Percentiles rank a stretch among this genome's conserved stretches.
phyloP scores from a whole-genome alignment of 129 eudicot genomes.

The sunflower (Helianthus annuus) region DNA sequence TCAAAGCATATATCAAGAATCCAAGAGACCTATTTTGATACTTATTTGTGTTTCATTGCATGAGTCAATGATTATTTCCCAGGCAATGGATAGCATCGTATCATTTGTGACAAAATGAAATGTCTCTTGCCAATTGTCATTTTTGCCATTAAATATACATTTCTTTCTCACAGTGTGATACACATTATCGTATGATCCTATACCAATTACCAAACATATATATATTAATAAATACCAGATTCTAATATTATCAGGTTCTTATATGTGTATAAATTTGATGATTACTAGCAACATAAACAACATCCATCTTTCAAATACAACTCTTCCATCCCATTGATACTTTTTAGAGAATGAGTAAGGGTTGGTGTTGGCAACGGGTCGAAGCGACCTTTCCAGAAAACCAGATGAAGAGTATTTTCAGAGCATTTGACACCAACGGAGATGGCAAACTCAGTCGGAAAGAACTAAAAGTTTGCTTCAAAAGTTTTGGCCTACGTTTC shows the following conservation, averaged over 20 bases:
- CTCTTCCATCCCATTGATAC: not conserved
- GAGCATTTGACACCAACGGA: conserved; percentile 31
- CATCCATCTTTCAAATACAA: not conserved
- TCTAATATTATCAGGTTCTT: not conserved
- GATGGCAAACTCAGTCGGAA: conserved; percentile 42
- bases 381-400: conserved; percentile 5
- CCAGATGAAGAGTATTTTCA: conserved; percentile 29
- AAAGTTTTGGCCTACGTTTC: conserved; percentile 26
- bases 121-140: too few species aligned
- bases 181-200: too few species aligned
- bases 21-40: too few species aligned
- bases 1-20: too few species aligned
- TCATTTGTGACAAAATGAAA: too few species aligned
- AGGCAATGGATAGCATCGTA: too few species aligned
- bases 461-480: conserved; percentile 43
- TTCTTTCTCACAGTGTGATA: too few species aligned
- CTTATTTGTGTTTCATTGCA: too few species aligned
- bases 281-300: conserved; percentile 14
- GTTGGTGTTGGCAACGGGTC: conserved; percentile 17
- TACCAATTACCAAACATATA: not conserved
- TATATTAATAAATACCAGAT: not conserved
- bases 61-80: not conserved
- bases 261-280: conserved; percentile 1
- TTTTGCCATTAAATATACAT: too few species aligned
- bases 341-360: conserved; percentile 12